These are phyloP conservation scores for Colletotrichum euphorbiae DNA, from an alignment of 2,329 filamentous ascomycete species.

Conservation along the genomic window DNA sequence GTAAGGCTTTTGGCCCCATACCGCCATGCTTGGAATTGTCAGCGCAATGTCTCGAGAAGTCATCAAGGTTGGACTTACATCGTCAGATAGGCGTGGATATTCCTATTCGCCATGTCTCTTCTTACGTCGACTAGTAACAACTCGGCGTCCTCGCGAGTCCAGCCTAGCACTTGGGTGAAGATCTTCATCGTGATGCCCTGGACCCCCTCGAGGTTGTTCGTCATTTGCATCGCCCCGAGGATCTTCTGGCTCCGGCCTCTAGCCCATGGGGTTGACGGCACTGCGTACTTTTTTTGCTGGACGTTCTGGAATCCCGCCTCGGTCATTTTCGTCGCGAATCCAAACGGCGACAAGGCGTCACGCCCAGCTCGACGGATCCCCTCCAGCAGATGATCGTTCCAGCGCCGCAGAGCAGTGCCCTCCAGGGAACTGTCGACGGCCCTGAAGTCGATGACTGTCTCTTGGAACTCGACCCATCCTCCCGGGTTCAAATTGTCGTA, in stretches of 20 bases:
- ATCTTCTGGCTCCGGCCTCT: constrained; percentile 51
- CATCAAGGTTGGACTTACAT: constrained; percentile 41
- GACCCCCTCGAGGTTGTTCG: constrained; percentile 48
- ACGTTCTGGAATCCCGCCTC: constrained; percentile 52
- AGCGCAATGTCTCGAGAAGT: not conserved
- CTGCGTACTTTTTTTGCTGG: constrained; percentile 45
- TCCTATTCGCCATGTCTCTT: constrained; percentile 46
- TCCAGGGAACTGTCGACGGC: constrained; percentile 62
- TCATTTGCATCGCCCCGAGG: constrained; percentile 51
- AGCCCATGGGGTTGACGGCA: constrained; percentile 52
- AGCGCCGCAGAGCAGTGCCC: constrained; percentile 46
- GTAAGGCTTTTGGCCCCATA: constrained; percentile 28
- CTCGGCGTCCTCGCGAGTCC: constrained; percentile 48
- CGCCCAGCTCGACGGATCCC: constrained; percentile 53
- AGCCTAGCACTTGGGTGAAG: constrained; percentile 47
- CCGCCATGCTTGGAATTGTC: constrained; percentile 5
- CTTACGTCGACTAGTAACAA: constrained; percentile 47
- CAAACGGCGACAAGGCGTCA: constrained; percentile 50
- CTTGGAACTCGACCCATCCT: constrained; percentile 60
- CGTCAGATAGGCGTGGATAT: constrained; percentile 49
- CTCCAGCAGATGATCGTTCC: constrained; percentile 50
- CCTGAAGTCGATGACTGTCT: constrained; percentile 76
- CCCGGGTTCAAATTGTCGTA: constrained; percentile 54
- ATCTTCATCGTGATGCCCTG: constrained; percentile 48
- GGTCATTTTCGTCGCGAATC: constrained; percentile 51